These are phyloP conservation scores for Hansenula anomala DNA, from an alignment of 1,139 yeast genomes.

Conservation along the genomic window DNA sequence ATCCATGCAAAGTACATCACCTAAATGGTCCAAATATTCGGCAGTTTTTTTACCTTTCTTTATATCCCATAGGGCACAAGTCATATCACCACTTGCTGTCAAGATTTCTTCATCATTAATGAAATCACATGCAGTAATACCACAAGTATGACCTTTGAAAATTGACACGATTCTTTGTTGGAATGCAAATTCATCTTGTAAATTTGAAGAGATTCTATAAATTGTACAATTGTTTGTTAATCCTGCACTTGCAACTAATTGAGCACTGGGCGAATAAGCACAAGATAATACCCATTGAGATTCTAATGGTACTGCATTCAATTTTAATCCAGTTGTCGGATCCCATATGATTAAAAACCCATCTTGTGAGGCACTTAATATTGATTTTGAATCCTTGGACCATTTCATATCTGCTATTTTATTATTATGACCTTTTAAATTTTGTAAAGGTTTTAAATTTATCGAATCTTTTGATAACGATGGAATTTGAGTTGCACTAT, in stretches of 20 bases:
- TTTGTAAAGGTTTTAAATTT: slow-evolving; percentile 31
- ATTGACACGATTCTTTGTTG: slow-evolving; percentile 46
- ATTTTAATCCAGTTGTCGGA: slow-evolving; percentile 65
- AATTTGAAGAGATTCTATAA: slow-evolving; percentile 36
- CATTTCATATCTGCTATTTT: slow-evolving; percentile 69
- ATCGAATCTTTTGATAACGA: slow-evolving; percentile 21
- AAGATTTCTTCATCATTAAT: slow-evolving; percentile 49
- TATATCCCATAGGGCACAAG: slow-evolving; percentile 79
- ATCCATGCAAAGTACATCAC: slow-evolving; percentile 66
- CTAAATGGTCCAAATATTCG: slow-evolving; percentile 70
- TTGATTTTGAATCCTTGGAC: slow-evolving; percentile 53
- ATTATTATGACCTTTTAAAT: slow-evolving; percentile 69
- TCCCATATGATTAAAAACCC: slow-evolving; percentile 88
- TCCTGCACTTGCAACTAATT: slow-evolving; percentile 75
- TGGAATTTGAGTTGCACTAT: slow-evolving; percentile 31
- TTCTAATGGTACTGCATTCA: slow-evolving; percentile 62
- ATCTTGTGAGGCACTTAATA: slow-evolving; percentile 81
- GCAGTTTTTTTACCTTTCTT: slow-evolving; percentile 48
- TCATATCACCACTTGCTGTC: slow-evolving; percentile 82
- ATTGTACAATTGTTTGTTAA: slow-evolving; percentile 75
- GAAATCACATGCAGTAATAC: slow-evolving; percentile 73
- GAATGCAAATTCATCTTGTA: slow-evolving; percentile 26
- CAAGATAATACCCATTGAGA: slow-evolving; percentile 79
- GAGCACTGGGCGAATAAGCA: slow-evolving; percentile 64
- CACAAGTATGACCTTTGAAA: slow-evolving; percentile 79